Conservation (phyloP, 2,329 filamentous ascomycete genomes). For the Reticulascus tulasneorum region DNA sequence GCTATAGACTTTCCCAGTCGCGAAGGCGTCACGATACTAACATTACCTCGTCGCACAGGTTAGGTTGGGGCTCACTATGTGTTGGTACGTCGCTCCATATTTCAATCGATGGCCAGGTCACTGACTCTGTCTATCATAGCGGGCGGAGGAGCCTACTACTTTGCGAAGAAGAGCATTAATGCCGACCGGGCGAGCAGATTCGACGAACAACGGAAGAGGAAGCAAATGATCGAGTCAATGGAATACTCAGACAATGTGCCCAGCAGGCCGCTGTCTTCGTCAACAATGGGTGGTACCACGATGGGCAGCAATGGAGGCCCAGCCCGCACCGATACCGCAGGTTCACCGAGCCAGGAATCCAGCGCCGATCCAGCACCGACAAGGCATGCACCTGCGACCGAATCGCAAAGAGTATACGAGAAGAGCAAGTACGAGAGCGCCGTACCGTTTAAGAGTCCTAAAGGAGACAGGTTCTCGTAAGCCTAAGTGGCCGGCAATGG, state of each 20-base stretch:
- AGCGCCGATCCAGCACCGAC: conserved; percentile 81
- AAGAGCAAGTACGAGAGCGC: conserved; percentile 89
- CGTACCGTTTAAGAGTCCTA: conserved; percentile 70
- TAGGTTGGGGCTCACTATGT: conserved; percentile 89
- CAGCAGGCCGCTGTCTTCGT: conserved; percentile 26
- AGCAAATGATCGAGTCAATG: conserved; percentile 52
- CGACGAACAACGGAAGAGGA: conserved; percentile 63
- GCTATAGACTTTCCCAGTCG: conserved; percentile 19
- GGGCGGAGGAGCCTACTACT: conserved; percentile 89
- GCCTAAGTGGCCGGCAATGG: not conserved
- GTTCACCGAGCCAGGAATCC: conserved; percentile 68
- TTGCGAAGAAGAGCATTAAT: conserved; percentile 93
- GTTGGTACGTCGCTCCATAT: conserved; percentile 54
- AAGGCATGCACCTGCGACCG: conserved; percentile 70
- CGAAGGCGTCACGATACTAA: conserved; percentile 11
- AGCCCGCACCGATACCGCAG: conserved; percentile 53
- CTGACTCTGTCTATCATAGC: conserved; percentile 43
- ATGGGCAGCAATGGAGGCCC: conserved; percentile 38
- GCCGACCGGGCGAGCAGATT: conserved; percentile 74
- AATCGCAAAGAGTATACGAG: conserved; percentile 61
- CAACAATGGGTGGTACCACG: conserved; percentile 31
- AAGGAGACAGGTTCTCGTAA: conserved; percentile 80
- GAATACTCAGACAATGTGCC: conserved; percentile 42
- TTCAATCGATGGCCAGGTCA: conserved; percentile 9
- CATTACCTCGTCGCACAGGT: conserved; percentile 46